Evolutionary conservation across 768 basidiomycete species (phyloP).

Genomic region (Pilatotrama ljubarskyi): DNA sequence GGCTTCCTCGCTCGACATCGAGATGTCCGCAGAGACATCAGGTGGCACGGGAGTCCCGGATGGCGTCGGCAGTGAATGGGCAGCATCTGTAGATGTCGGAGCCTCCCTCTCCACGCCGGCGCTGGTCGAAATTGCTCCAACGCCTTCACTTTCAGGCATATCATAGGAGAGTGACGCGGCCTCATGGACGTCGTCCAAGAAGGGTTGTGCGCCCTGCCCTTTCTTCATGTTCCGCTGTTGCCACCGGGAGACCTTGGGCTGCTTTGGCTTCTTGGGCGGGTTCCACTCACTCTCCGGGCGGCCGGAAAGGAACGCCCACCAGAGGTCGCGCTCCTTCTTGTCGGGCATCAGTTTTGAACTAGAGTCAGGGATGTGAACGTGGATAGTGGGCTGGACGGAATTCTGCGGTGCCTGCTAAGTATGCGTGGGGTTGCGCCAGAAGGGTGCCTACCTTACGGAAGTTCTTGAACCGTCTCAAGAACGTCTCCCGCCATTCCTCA

Average conservation of each 20-base stretch:
- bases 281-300: slow-evolving; percentile 70
- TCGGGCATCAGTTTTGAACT: slow-evolving; percentile 56
- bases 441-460: slow-evolving; percentile 57
- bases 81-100: slow-evolving; percentile 35
- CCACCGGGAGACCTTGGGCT: slow-evolving; percentile 23
- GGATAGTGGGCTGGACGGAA: slow-evolving; percentile 58
- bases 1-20: background rate
- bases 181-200: slow-evolving; percentile 31
- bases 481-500: slow-evolving; percentile 62
- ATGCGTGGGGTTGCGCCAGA: slow-evolving; percentile 1
- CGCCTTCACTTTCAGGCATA: slow-evolving; percentile 9
- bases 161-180: slow-evolving; percentile 16
- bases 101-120: slow-evolving; percentile 45
- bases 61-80: slow-evolving; percentile 44
- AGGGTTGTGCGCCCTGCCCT: slow-evolving; percentile 38
- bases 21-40: background rate
- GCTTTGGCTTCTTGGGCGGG: slow-evolving; percentile 43
- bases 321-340: slow-evolving; percentile 68
- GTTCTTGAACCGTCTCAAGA: slow-evolving; percentile 61
- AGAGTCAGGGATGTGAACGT: slow-evolving; percentile 39
- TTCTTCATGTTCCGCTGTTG: slow-evolving; percentile 20
- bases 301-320: slow-evolving; percentile 80
- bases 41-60: slow-evolving; percentile 35
- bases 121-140: slow-evolving; percentile 21
- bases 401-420: slow-evolving; percentile 47